Percentiles rank a stretch among this genome's conserved stretches.
These are phyloP conservation scores for Emmonsia crescens DNA, from an alignment of 2,329 filamentous ascomycete genomes.

Conservation along the genomic window DNA sequence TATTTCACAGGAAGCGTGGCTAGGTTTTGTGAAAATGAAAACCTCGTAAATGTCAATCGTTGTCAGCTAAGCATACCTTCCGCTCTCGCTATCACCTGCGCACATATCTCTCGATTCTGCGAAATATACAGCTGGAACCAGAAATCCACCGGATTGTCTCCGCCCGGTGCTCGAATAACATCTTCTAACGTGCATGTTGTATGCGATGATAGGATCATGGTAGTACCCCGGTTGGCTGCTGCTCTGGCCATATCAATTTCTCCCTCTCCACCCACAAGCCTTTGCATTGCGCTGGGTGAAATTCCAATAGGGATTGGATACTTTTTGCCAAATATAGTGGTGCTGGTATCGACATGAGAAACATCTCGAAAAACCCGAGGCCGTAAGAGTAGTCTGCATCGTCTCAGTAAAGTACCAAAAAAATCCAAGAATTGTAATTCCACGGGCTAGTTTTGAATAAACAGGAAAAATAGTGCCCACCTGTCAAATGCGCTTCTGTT, in stretches of 20 bases:
- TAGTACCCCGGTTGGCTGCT: constrained; percentile 47
- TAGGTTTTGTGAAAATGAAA: neutral
- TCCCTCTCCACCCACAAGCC: constrained; percentile 52
- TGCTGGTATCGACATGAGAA: constrained; percentile 29
- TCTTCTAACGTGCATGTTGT: constrained; percentile 54
- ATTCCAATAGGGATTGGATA: constrained; percentile 47
- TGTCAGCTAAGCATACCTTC: constrained; percentile 51
- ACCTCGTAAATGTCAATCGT: neutral
- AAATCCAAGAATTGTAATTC: neutral
- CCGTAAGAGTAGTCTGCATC: neutral
- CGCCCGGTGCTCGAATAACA: constrained; percentile 25
- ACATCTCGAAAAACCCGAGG: neutral
- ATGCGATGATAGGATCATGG: constrained; percentile 57
- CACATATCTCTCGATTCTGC: constrained; percentile 38
- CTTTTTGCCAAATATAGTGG: constrained; percentile 41
- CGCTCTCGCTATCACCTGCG: constrained; percentile 52
- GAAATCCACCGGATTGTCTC: neutral
- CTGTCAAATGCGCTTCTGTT: constrained; percentile 1
- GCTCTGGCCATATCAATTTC: constrained; percentile 53
- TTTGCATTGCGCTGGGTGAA: constrained; percentile 59
- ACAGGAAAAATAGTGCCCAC: neutral
- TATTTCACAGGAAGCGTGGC: neutral
- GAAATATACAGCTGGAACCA: constrained; percentile 2
- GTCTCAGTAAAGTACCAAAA: neutral
- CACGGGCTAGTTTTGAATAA: neutral